Base-by-base conservation (phyloP, 2,329 filamentous ascomycete genomes). In the Niveomyces coronatus region DNA sequence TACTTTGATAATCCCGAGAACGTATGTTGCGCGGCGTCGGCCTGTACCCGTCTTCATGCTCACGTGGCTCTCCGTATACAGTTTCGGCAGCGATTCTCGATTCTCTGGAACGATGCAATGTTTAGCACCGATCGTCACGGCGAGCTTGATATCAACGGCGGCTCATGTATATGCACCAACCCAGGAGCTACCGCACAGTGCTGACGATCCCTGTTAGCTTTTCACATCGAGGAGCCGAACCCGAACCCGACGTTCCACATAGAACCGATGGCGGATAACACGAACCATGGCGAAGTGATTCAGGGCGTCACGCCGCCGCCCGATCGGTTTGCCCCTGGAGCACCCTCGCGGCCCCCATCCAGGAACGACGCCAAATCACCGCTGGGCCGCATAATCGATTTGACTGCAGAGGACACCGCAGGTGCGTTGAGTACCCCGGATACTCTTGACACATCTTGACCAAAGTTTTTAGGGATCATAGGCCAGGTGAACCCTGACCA, bases 271-370 rank as follows among this genome's bases (percentile, higher is more conserved):
- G n/a, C n/a, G n/a, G 23, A 34, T 16, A 35, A 15, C 15, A 28
- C 26, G 9, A 26, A 26, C 14, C 37, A 24, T 16, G 37, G 26
- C 31, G 52, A 51, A 24, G 50, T 66, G 24, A 62, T 70, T 22
- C 61, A 66, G 30, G 64, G 65, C 15, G 54, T 63, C 9, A 59
- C 65, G 6, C 61, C 65, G 23, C 57, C 58, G 2, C 51, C 53
- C 10, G 61, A 62, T 26, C 54, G 56, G 31, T 65, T 66, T 41
- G 60, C 58, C 24, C 56, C 57, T 8, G 61, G 60, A 19, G 68
- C 70, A 5, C 71, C 73, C 0, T 78, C 76, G 14, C 65, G 76
- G 40, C 76, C 76, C n/a, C 76, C 76, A 2, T 80, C 76, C 16
- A 62, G 75, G 54, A 63, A 69, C 31, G 71, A 70, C 43, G 68